Evolutionary conservation across 2,329 filamentous ascomycete species (phyloP), one percentile per base, ranked within the genome.

Genomic region (Fusarium guadeloupense): DNA sequence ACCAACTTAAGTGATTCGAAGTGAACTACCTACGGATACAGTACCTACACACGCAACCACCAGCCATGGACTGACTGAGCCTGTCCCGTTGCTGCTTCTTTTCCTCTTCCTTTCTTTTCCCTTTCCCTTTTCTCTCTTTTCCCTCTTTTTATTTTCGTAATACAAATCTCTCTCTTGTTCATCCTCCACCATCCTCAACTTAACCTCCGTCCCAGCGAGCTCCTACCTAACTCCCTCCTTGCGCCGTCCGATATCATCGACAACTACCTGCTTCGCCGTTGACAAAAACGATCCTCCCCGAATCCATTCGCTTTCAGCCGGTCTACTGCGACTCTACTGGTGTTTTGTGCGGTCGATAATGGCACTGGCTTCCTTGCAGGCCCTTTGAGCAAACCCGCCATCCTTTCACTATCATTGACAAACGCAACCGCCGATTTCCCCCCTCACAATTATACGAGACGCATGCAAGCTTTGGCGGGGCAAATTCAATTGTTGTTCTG

Each of bases 1-100:
- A 62, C 48, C 53, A 59, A 60, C 30, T 44, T 54, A 46, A 59
- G 55, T 59, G 54, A 59, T 59, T 46, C 39, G 41, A 59, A 59
- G 55, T 59, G 40, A 59, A 59, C 51, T 56, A 55, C 46, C 34
- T 42, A 17, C 31, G 9, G n/a, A n/a, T n/a, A 26, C 25, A 26
- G 25, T 41, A 59, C 55, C 65, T 66, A 57, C 59, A 54, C 54
- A 69, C 66, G 65, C 64, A 71, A 70, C 68, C 62, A 68, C 64
- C 64, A 73, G 64, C 60, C 69, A 70, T 70, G 68, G 67, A 70
- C 62, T 69, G 65, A 67, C 65, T 63, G 62, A 58, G 31, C 41
- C 54, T 46, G 47, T 58, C 45, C 44, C 54, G 54, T 61, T 62
- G 54, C 57, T 59, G 59, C 62, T 70, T 67, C 54, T 64, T 61